Percentiles rank a stretch among this genome's conserved stretches.
Evolutionary conservation across 176 grass and related monocot species (phyloP).

Genomic region (Eleusine coracana): DNA sequence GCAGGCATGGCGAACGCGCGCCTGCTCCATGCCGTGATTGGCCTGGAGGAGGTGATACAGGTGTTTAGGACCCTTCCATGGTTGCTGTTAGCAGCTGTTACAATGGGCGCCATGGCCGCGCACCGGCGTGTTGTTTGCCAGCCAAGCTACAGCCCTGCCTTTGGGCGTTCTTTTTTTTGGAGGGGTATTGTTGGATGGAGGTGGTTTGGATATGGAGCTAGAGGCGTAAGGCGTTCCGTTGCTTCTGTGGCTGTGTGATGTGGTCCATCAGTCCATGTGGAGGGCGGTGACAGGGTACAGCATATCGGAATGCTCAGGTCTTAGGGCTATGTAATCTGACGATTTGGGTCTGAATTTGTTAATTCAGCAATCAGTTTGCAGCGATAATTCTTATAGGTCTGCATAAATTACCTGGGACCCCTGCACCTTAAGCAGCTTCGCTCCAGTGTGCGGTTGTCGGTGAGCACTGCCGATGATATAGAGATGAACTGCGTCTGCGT

Average conservation of each 20-base stretch:
- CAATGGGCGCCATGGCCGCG: constrained; percentile 51
- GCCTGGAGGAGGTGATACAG: constrained; percentile 29
- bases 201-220: constrained; percentile 55
- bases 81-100: constrained; percentile 28
- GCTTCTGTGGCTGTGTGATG: background rate
- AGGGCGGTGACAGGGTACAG: background rate
- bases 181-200: background rate
- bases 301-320: no score
- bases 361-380: no score
- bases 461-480: no score
- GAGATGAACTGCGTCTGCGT: no score
- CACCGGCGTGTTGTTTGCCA: background rate
- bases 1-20: constrained; percentile 4
- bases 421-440: no score
- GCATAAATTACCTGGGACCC: no score
- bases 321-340: no score
- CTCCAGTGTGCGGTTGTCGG: no score
- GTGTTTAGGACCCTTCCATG: constrained; percentile 22
- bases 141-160: background rate
- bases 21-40: constrained; percentile 5
- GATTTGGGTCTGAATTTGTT: no score
- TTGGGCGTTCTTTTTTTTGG: background rate
- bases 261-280: background rate
- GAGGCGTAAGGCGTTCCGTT: constrained; percentile 18
- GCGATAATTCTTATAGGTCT: no score